These are phyloP conservation scores for Claviceps capensis DNA, from an alignment of 2,329 filamentous ascomycete species.

Conservation along the genomic window DNA sequence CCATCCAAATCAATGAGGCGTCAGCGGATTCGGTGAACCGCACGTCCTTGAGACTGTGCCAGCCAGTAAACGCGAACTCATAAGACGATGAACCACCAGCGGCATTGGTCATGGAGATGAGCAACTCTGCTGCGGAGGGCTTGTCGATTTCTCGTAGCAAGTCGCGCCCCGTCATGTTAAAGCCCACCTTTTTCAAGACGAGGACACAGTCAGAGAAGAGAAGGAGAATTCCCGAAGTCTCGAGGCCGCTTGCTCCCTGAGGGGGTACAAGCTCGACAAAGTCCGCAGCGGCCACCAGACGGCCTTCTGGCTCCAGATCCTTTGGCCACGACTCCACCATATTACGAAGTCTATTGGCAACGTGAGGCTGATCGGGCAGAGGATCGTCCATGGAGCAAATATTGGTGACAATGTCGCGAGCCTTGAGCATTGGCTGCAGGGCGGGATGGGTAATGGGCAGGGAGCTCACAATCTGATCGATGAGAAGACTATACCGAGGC, in stretches of 20 bases:
- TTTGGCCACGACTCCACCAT: slow-evolving; percentile 67
- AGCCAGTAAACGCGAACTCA: slow-evolving; percentile 64
- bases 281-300: slow-evolving; percentile 70
- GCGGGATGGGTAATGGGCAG: slow-evolving; percentile 79
- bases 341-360: slow-evolving; percentile 59
- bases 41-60: slow-evolving; percentile 54
- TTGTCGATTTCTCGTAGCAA: slow-evolving; percentile 77
- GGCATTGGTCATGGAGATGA: slow-evolving; percentile 50
- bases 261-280: slow-evolving; percentile 64
- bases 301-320: slow-evolving; percentile 58
- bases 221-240: slow-evolving; percentile 57
- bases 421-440: slow-evolving; percentile 68
- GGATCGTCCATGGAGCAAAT: slow-evolving; percentile 85
- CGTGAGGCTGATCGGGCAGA: slow-evolving; percentile 55
- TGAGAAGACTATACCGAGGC: slow-evolving; percentile 87
- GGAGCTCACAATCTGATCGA: slow-evolving; percentile 84
- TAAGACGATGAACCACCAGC: slow-evolving; percentile 47
- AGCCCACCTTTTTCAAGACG: slow-evolving; percentile 56
- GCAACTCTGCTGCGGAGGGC: slow-evolving; percentile 49
- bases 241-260: slow-evolving; percentile 26
- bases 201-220: slow-evolving; percentile 75
- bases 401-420: slow-evolving; percentile 84
- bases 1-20: slow-evolving; percentile 53
- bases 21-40: slow-evolving; percentile 60
- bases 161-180: slow-evolving; percentile 56